These are phyloP conservation scores for Diplosphaera chodatii DNA, from an alignment of 139 green algal species.

Conservation along the genomic window DNA sequence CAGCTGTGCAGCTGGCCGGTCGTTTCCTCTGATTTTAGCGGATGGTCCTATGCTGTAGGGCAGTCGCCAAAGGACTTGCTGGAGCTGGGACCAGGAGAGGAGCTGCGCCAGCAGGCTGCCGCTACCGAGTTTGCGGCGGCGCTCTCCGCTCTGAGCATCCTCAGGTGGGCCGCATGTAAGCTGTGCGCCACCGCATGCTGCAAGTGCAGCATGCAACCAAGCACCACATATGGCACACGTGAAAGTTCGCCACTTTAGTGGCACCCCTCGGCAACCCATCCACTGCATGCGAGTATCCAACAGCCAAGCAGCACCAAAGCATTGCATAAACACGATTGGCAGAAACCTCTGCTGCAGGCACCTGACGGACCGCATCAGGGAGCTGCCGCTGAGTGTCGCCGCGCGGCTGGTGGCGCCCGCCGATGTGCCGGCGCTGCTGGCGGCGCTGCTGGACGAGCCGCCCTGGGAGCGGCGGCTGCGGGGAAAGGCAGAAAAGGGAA, in stretches of 20 bases:
- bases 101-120: conserved; percentile 49
- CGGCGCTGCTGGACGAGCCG: conserved; percentile 63
- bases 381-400: conserved; percentile 61
- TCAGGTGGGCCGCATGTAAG: no score
- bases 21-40: neutral
- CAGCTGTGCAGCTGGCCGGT: neutral
- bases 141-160: conserved; percentile 62
- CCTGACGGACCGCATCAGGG: conserved; percentile 61
- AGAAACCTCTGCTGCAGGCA: conserved; percentile 53
- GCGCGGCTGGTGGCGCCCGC: conserved; percentile 54
- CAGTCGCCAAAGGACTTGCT: conserved; percentile 38
- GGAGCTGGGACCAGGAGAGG: conserved; percentile 32
- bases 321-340: no score
- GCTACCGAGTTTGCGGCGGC: conserved; percentile 59
- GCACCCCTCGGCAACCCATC: no score
- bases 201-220: neutral
- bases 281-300: no score
- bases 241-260: neutral
- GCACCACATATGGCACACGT: no score
- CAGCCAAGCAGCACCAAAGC: no score
- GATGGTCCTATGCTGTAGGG: conserved; percentile 10
- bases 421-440: conserved; percentile 67
- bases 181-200: no score
- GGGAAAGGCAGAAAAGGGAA: no score
- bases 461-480: conserved; percentile 54